Evolutionary conservation across 2,329 filamentous ascomycete genomes (phyloP).

Genomic region (Hirsutella thompsonii): DNA sequence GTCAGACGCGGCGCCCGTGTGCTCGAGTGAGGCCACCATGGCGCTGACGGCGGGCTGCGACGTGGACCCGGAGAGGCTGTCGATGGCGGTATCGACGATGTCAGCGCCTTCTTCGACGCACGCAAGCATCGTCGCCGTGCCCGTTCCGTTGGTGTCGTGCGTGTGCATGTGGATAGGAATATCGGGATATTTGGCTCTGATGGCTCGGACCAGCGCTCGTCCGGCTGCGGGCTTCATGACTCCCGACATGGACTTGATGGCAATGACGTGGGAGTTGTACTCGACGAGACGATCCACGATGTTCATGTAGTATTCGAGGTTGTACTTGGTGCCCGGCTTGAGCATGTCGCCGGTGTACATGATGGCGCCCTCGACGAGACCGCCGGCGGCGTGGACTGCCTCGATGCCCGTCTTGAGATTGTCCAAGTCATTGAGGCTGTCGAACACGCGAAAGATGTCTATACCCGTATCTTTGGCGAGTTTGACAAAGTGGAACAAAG

Average conservation of each 20-base stretch:
- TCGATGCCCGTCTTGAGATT: slow-evolving; percentile 96
- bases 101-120: slow-evolving; percentile 90
- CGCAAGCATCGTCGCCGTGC: slow-evolving; percentile 89
- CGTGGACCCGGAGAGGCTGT: slow-evolving; percentile 95
- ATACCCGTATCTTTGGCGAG: slow-evolving; percentile 98
- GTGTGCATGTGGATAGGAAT: slow-evolving; percentile 98
- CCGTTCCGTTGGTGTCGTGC: slow-evolving; percentile 69
- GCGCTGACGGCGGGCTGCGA: slow-evolving; percentile 96
- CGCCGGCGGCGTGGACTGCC: slow-evolving; percentile 87
- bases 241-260: slow-evolving; percentile 96
- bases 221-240: slow-evolving; percentile 90
- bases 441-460: slow-evolving; percentile 97
- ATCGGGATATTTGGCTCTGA: slow-evolving; percentile 91
- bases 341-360: slow-evolving; percentile 62
- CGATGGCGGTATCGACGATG: slow-evolving; percentile 87
- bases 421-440: slow-evolving; percentile 88
- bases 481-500: slow-evolving; percentile 95
- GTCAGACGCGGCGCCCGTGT: slow-evolving; percentile 64
- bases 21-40: slow-evolving; percentile 83
- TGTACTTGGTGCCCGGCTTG: slow-evolving; percentile 97
- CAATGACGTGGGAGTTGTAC: slow-evolving; percentile 82
- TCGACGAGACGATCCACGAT: slow-evolving; percentile 81
- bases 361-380: slow-evolving; percentile 82
- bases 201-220: slow-evolving; percentile 69
- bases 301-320: slow-evolving; percentile 80